These are phyloP conservation scores for Acacia acuminata DNA, from an alignment of 306 rosid species.

Conservation along the genomic window DNA sequence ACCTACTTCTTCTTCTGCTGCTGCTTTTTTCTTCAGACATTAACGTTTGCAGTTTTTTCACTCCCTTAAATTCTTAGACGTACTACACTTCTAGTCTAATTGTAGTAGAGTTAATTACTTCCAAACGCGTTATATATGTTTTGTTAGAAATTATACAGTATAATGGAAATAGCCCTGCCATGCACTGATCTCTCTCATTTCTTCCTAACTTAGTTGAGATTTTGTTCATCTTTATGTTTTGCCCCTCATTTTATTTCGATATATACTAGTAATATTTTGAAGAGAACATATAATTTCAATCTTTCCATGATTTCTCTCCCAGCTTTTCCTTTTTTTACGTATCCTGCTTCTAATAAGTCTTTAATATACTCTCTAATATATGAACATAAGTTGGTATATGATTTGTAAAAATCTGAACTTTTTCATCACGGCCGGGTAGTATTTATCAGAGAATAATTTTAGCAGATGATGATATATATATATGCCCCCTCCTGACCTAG, in stretches of 20 bases:
- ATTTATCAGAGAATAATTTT: no score
- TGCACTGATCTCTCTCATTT: not conserved
- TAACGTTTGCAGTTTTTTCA: conserved; percentile 42
- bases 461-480: no score
- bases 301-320: not conserved
- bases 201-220: not conserved
- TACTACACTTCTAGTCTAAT: not conserved
- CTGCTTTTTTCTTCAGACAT: not conserved
- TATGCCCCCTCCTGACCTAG: no score
- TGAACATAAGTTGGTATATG: no score
- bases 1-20: not conserved
- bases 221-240: no score
- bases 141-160: not conserved
- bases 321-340: not conserved
- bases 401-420: no score
- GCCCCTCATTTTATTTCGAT: not conserved
- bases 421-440: no score
- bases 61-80: conserved; percentile 42
- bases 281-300: no score
- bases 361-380: no score
- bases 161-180: not conserved
- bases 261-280: no score
- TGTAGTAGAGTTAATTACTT: not conserved
- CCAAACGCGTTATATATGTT: not conserved
- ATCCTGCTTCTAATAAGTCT: not conserved